Evolutionary conservation across 352 stramenopile genomes (phyloP), one percentile per base, ranked within the genome.

Genomic region (Lagenidium giganteum): DNA sequence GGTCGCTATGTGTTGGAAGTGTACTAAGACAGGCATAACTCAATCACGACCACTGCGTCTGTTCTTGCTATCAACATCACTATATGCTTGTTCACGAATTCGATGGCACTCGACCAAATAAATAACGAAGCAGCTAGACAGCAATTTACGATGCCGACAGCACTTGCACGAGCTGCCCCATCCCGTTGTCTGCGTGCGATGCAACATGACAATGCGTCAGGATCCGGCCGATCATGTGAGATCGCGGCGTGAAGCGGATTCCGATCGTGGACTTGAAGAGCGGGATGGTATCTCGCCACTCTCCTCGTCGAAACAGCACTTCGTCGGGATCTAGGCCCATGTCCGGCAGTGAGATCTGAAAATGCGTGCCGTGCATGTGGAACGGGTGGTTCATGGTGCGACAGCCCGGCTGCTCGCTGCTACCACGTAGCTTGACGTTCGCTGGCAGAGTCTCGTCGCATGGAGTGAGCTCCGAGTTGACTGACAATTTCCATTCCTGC

Each of bases 1-100:
- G 79, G 75, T 14, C 72, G 80, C 57, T 93, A 90, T 61, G 69
- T 90, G 40, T 67, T 93, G 21, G 77, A 93, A 49, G 77, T 93
- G 25, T 93, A 93, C 61, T 93, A 83, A 68, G 66, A 22, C n/a
- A n/a, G n/a, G n/a, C n/a, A n/a, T n/a, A n/a, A n/a, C n/a, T n/a
- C n/a, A n/a, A n/a, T n/a, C n/a, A n/a, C n/a, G n/a, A n/a, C n/a
- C n/a, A n/a, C n/a, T n/a, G n/a, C n/a, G n/a, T n/a, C n/a, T n/a
- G n/a, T n/a, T n/a, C n/a, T n/a, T n/a, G n/a, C n/a, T n/a, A n/a
- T n/a, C n/a, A n/a, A n/a, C n/a, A n/a, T n/a, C n/a, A n/a, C n/a
- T n/a, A n/a, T n/a, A n/a, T n/a, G n/a, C n/a, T n/a, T n/a, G n/a
- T n/a, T n/a, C n/a, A n/a, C n/a, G n/a, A n/a, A n/a, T n/a, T n/a